Evolutionary conservation across 2,329 filamentous ascomycete genomes (phyloP).

Genomic region (Botrytis porri): DNA sequence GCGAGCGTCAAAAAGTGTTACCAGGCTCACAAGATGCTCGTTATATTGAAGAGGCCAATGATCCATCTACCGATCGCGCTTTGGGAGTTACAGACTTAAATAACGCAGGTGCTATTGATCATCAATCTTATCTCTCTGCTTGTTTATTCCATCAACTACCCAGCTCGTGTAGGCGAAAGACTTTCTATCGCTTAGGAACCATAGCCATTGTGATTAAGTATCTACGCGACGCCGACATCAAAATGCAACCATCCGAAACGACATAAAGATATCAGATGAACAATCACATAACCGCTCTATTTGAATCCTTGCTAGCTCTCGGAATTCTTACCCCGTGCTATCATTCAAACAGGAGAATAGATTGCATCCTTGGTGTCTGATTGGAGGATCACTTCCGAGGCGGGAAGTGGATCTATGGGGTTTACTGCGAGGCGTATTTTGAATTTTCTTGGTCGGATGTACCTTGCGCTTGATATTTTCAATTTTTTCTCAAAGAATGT

Average conservation of each 20-base stretch:
- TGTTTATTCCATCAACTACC: neutral
- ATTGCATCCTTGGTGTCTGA: neutral
- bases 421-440: slow-evolving; percentile 14
- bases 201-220: neutral
- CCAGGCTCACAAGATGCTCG: neutral
- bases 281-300: neutral
- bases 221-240: neutral
- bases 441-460: neutral
- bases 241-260: neutral
- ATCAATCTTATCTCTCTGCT: neutral
- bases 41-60: neutral
- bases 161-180: neutral
- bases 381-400: neutral
- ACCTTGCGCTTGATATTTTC: neutral
- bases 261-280: neutral
- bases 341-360: neutral
- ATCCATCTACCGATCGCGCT: neutral
- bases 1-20: neutral
- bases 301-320: neutral
- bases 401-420: neutral
- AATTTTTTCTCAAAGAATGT: neutral
- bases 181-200: neutral
- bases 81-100: neutral
- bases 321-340: neutral
- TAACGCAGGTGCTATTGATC: neutral